Evolutionary conservation across 495 filamentous ascomycete species (phyloP).

Genomic region (Penicillium herquei): DNA sequence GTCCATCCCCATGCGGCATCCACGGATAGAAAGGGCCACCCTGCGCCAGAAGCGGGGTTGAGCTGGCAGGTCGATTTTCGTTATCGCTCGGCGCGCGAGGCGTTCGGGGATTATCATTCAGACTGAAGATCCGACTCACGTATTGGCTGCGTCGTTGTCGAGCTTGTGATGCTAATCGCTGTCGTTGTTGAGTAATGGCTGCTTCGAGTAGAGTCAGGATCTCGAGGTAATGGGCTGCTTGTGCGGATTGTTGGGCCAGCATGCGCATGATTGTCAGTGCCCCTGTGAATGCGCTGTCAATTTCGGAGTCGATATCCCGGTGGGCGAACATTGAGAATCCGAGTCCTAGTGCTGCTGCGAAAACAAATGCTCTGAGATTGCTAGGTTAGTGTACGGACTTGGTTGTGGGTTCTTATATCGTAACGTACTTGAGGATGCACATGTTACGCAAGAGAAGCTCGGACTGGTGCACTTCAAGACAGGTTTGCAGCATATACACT

Average conservation of each 20-base stretch:
- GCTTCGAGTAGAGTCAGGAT: constrained; percentile 33
- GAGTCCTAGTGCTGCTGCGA: constrained; percentile 41
- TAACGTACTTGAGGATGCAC: constrained; percentile 36
- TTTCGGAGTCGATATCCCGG: constrained; percentile 28
- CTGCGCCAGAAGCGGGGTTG: constrained; percentile 9
- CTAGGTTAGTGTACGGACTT: no score
- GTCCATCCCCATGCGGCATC: constrained; percentile 17
- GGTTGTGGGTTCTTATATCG: not conserved
- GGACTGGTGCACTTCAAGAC: constrained; percentile 34
- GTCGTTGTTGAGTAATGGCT: constrained; percentile 34
- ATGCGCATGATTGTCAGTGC: constrained; percentile 32
- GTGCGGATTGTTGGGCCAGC: constrained; percentile 35
- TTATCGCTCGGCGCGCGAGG: constrained; percentile 5
- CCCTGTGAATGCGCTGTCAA: constrained; percentile 32
- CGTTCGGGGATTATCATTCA: constrained; percentile 20
- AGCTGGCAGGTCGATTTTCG: constrained; percentile 3
- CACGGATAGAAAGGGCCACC: constrained; percentile 16
- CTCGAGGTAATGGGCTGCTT: constrained; percentile 41
- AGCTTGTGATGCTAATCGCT: constrained; percentile 27
- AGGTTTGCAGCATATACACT: constrained; percentile 43
- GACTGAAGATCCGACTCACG: constrained; percentile 39
- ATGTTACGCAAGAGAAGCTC: constrained; percentile 34
- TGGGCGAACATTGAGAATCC: constrained; percentile 45
- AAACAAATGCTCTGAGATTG: constrained; percentile 36
- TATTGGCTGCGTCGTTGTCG: constrained; percentile 33